A percentile compares a stretch with the other conserved stretches of the same genome.
phyloP scores from a whole-genome alignment of 1,139 yeast genomes.

The Wickerhamiella infanticola region DNA sequence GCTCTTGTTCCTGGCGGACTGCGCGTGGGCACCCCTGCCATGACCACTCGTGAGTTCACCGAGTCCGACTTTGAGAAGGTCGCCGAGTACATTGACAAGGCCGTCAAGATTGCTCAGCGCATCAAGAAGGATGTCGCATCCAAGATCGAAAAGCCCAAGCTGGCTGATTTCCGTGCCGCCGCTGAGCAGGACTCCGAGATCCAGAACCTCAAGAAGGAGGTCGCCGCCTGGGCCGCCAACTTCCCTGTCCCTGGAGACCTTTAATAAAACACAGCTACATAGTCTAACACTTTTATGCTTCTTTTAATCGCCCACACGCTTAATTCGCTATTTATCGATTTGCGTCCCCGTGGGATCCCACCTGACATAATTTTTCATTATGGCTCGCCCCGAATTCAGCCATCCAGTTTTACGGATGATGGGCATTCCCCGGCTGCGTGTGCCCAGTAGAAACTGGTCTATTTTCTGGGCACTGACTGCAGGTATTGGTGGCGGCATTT shows the following conservation, averaged over 20 bases:
- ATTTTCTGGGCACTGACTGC: slow-evolving; percentile 70
- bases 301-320: too few species aligned
- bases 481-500: slow-evolving; percentile 51
- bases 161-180: slow-evolving; percentile 81
- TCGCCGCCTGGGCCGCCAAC: slow-evolving; percentile 79
- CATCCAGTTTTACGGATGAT: slow-evolving; percentile 81
- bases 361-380: background rate
- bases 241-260: slow-evolving; percentile 71
- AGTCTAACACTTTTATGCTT: too few species aligned
- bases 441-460: slow-evolving; percentile 89
- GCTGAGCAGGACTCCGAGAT: slow-evolving; percentile 56
- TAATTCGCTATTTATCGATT: too few species aligned
- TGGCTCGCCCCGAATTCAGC: slow-evolving; percentile 32
- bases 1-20: slow-evolving; percentile 97
- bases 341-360: background rate
- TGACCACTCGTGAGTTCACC: slow-evolving; percentile 93
- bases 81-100: slow-evolving; percentile 69
- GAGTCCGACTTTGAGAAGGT: slow-evolving; percentile 74
- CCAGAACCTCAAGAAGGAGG: slow-evolving; percentile 55
- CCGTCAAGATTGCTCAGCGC: slow-evolving; percentile 63
- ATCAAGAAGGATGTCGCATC: slow-evolving; percentile 59
- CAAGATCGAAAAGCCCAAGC: slow-evolving; percentile 68
- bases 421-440: slow-evolving; percentile 63
- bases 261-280: background rate
- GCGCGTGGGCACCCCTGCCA: slow-evolving; percentile 97